Evolutionary conservation across 768 basidiomycete species (phyloP).

Genomic region (Suillus ampliporus): DNA sequence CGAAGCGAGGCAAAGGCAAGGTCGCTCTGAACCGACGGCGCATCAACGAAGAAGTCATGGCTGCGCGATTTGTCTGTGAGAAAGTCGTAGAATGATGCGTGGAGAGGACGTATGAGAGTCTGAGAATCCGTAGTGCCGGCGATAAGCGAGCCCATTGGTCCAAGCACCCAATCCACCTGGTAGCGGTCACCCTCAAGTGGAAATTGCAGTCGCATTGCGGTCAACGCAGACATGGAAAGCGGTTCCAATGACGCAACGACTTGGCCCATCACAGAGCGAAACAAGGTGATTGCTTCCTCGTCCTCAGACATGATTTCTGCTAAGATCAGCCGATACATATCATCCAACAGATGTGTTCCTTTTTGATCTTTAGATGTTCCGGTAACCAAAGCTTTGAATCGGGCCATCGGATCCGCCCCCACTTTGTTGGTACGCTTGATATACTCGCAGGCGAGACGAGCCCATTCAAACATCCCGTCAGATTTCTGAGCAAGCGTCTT

Average conservation of each 20-base stretch:
- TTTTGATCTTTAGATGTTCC: background rate
- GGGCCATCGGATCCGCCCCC: background rate
- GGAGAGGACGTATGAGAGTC: conserved; percentile 22
- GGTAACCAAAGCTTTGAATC: background rate
- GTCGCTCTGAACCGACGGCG: background rate
- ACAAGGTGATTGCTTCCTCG: background rate
- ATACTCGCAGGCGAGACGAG: conserved; percentile 15
- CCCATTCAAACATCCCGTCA: conserved; percentile 16
- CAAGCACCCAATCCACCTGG: background rate
- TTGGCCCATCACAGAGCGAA: conserved; percentile 9
- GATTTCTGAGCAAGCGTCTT: background rate
- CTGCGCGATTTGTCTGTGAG: conserved; percentile 19
- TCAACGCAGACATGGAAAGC: background rate
- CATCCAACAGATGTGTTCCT: conserved; percentile 9
- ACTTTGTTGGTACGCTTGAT: conserved; percentile 4
- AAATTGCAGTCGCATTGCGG: background rate
- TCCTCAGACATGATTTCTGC: conserved; percentile 1
- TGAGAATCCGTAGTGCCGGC: background rate
- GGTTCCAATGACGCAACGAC: conserved; percentile 7
- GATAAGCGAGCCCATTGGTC: conserved; percentile 9
- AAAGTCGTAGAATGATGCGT: conserved; percentile 35
- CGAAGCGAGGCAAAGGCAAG: conserved; percentile 26
- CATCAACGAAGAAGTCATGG: conserved; percentile 17
- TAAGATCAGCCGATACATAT: conserved; percentile 3
- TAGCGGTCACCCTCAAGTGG: background rate